Conservation (phyloP, 768 basidiomycete species). For the Rossbeevera mucosa region DNA sequence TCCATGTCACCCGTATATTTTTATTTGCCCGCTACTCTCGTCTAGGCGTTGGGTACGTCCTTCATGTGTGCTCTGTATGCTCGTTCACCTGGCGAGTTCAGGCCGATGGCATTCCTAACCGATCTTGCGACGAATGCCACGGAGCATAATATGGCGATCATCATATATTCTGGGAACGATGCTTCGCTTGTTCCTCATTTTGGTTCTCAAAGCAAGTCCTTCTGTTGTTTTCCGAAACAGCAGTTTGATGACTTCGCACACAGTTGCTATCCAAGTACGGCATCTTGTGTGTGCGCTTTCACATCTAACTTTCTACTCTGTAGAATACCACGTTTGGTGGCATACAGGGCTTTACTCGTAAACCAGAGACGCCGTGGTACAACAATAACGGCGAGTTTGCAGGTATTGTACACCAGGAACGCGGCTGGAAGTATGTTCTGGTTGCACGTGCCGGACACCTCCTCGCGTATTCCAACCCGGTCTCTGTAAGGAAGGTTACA, state of each 20-base stretch:
- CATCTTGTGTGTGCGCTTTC: not conserved
- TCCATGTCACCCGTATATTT: not conserved
- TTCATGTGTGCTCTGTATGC: not conserved
- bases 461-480: slow-evolving; percentile 31
- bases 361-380: slow-evolving; percentile 63
- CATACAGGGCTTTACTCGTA: slow-evolving; percentile 66
- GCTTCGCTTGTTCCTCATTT: slow-evolving; percentile 59
- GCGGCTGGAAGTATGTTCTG: slow-evolving; percentile 47
- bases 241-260: slow-evolving; percentile 6
- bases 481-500: slow-evolving; percentile 38
- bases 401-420: slow-evolving; percentile 73
- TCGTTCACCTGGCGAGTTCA: slow-evolving; percentile 17
- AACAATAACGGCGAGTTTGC: slow-evolving; percentile 53
- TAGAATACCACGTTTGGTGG: slow-evolving; percentile 82
- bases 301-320: not conserved
- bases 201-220: slow-evolving; percentile 52
- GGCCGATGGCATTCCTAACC: slow-evolving; percentile 59
- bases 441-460: slow-evolving; percentile 38
- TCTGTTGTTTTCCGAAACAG: not conserved
- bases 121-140: slow-evolving; percentile 64
- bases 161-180: slow-evolving; percentile 68
- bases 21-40: not conserved
- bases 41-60: slow-evolving; percentile 34
- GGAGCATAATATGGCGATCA: slow-evolving; percentile 40
- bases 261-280: slow-evolving; percentile 52